Evolutionary conservation across 306 rosid species (phyloP).

Genomic region (Urtica urens): DNA sequence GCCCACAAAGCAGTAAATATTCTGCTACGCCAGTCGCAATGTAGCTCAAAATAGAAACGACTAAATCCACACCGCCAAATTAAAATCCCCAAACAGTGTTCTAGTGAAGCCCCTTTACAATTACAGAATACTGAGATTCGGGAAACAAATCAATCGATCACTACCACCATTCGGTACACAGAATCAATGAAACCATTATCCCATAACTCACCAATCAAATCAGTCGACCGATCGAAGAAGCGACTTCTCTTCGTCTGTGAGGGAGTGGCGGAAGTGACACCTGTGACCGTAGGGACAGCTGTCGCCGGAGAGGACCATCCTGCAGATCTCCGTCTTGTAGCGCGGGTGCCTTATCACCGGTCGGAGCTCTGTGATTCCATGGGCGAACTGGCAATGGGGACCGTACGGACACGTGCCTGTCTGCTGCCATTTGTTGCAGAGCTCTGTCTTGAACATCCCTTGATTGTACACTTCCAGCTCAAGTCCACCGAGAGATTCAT

Average conservation of each 20-base stretch:
- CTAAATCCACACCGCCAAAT: too few relatives aligned
- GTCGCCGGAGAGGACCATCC: slow-evolving; percentile 69
- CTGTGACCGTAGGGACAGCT: slow-evolving; percentile 84
- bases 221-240: background rate
- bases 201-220: background rate
- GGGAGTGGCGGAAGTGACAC: slow-evolving; percentile 95
- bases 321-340: slow-evolving; percentile 87
- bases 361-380: slow-evolving; percentile 77
- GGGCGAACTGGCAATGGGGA: slow-evolving; percentile 75
- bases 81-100: too few relatives aligned
- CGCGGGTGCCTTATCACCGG: slow-evolving; percentile 94
- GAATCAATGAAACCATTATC: background rate
- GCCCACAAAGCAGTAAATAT: too few relatives aligned
- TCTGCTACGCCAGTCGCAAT: too few relatives aligned
- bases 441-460: slow-evolving; percentile 89
- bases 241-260: slow-evolving; percentile 51
- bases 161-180: too few relatives aligned
- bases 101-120: too few relatives aligned
- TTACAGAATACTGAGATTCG: too few relatives aligned
- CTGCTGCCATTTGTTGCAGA: slow-evolving; percentile 92
- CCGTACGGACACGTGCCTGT: slow-evolving; percentile 77
- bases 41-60: too few relatives aligned
- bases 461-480: slow-evolving; percentile 66
- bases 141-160: too few relatives aligned
- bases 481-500: slow-evolving; percentile 35